These are phyloP conservation scores for Prunus armeniaca DNA, from an alignment of 306 rosid genomes.

Conservation along the genomic window DNA sequence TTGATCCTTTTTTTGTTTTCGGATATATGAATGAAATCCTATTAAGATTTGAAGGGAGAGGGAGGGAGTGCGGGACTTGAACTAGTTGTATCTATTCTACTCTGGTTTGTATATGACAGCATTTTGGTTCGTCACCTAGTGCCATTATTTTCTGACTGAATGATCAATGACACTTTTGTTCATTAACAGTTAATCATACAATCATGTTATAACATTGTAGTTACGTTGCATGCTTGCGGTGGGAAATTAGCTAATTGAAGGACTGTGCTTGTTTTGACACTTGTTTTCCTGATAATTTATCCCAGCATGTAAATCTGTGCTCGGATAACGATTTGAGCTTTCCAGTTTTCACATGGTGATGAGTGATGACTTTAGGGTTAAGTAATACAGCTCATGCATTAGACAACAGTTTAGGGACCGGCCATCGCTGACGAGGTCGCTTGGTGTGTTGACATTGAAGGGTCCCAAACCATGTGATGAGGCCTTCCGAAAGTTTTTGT, in stretches of 20 bases:
- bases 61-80: not conserved
- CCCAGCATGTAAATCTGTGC: too few species aligned
- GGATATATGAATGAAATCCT: too few species aligned
- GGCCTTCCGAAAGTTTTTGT: slow-evolving; percentile 5
- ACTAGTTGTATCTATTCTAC: not conserved
- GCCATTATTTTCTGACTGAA: too few species aligned
- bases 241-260: too few species aligned
- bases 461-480: slow-evolving; percentile 51
- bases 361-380: too few species aligned
- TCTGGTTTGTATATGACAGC: not conserved
- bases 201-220: not conserved
- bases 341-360: too few species aligned
- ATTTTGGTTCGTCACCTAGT: not conserved
- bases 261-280: too few species aligned
- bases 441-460: slow-evolving; percentile 7
- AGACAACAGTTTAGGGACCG: not conserved
- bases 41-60: not conserved
- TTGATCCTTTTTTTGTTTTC: too few species aligned
- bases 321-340: too few species aligned
- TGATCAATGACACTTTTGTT: not conserved
- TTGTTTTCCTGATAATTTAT: too few species aligned
- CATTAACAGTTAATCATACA: not conserved
- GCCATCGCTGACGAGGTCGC: not conserved
- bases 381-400: too few species aligned
- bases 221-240: not conserved